Percentiles rank a stretch among this genome's conserved stretches.
These are phyloP conservation scores for Phyllosticta citriasiana DNA, from an alignment of 2,329 filamentous ascomycete species.

Conservation along the genomic window DNA sequence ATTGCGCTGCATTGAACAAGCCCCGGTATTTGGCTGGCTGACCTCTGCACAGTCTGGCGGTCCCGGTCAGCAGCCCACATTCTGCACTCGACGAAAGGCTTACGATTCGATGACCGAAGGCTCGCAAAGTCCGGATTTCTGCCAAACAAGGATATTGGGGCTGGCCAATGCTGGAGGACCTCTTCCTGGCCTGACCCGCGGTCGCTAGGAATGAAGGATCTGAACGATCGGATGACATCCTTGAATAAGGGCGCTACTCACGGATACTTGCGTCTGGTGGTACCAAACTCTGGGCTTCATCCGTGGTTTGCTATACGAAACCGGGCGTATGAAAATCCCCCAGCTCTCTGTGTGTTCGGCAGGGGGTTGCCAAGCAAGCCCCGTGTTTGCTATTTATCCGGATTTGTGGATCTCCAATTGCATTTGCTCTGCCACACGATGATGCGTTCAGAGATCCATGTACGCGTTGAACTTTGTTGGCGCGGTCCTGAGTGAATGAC, in stretches of 20 bases:
- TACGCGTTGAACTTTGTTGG: neutral
- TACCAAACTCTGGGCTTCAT: neutral
- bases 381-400: neutral
- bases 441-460: neutral
- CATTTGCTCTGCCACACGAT: neutral
- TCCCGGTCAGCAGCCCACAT: neutral
- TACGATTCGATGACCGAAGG: neutral
- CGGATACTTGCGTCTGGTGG: neutral
- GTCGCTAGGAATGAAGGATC: neutral
- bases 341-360: neutral
- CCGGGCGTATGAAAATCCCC: neutral
- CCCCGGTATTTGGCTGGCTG: slow-evolving; percentile 1
- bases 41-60: slow-evolving; percentile 3
- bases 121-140: neutral
- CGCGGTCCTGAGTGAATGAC: neutral
- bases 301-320: neutral
- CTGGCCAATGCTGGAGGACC: neutral
- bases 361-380: neutral
- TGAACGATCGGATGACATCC: neutral
- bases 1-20: neutral
- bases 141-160: neutral
- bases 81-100: neutral
- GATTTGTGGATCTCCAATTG: neutral
- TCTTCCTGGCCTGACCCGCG: neutral
- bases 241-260: neutral